Evolutionary conservation across 108 stramenopile genomes (phyloP).

Genomic region (Thalassiosira profunda): DNA sequence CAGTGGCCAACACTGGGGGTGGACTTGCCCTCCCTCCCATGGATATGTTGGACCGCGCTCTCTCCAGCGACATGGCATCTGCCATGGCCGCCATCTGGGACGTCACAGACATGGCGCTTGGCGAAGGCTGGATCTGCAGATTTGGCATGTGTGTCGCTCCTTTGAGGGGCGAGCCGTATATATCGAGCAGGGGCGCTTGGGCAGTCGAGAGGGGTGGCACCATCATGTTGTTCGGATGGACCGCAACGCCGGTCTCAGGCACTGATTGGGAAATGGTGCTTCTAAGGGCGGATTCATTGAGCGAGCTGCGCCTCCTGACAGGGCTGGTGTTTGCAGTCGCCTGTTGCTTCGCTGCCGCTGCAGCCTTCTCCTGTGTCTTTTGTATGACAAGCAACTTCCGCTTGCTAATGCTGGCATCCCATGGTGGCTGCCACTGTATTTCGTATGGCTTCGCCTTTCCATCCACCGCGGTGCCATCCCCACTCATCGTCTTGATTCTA

Average conservation of each 20-base stretch:
- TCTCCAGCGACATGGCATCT: constrained; percentile 45
- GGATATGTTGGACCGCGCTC: constrained; percentile 3
- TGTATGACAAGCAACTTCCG: constrained; percentile 61
- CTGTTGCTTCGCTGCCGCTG: no score
- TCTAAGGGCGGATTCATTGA: no score
- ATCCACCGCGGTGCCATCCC: constrained; percentile 20
- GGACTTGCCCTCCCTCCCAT: constrained; percentile 18
- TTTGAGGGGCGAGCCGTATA: constrained; percentile 26
- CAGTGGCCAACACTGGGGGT: constrained; percentile 1
- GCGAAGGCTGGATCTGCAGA: constrained; percentile 11
- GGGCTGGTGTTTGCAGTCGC: background rate
- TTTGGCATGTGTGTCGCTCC: no score
- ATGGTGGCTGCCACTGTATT: constrained; percentile 81
- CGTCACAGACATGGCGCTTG: constrained; percentile 24
- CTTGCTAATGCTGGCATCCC: constrained; percentile 75
- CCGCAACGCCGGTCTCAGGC: constrained; percentile 37
- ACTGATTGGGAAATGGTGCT: constrained; percentile 40
- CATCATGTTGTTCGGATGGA: background rate
- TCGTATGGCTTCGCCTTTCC: constrained; percentile 57
- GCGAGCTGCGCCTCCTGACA: background rate
- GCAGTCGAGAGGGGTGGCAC: background rate
- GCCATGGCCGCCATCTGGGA: constrained; percentile 46
- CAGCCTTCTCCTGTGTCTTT: constrained; percentile 71
- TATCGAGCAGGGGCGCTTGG: no score
- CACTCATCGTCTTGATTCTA: constrained; percentile 22